Evolutionary conservation across 306 rosid genomes (phyloP), one percentile per base, ranked within the genome.

Genomic region (Acmispon strigosus): DNA sequence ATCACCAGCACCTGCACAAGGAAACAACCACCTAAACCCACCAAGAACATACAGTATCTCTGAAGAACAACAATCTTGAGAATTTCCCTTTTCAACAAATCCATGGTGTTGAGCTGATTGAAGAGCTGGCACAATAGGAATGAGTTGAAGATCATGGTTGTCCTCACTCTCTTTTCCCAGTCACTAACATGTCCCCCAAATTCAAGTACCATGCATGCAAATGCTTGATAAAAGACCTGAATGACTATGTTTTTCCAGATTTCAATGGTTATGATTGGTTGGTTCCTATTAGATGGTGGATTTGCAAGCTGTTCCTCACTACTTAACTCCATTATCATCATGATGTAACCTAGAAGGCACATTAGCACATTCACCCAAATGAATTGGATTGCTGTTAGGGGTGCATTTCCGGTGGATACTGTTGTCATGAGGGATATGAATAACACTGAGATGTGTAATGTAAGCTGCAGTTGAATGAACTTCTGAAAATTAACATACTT

Each of bases 61-160:
- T 51, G 72, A 39, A 75, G 20, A 45, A 75, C 17, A 50, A 69
- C 87, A 54, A 44, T 57, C 39, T 54, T 43, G 1, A 78, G 44
- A 54, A 73, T 71, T 42, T 65, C 50, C 80, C 1, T 54, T 67
- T 82, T 81, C 50, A 20, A 66, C 14, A 84, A 3, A 55, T 71
- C 76, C 79, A 88, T 79, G 70, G 62, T 80, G 73, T 34, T 80
- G 58, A 88, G 63, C 20, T 55, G 84, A 76, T 86, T 76, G 76
- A 76, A 74, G 17, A 90, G 27, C 57, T 88, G 96, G 37, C 92
- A 88, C 2, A 90, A 63, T 3, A 77, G 56, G 73, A 77, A 90
- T 7, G 74, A 70, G 66, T 77, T 90, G 80, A 88, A 86, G 66
- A 88, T 72, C 85, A 88, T 84, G 74, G 89, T 70, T 10, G 78